Conservation (phyloP, 2,329 filamentous ascomycete genomes). For the Aspergillus spinulosporus region DNA sequence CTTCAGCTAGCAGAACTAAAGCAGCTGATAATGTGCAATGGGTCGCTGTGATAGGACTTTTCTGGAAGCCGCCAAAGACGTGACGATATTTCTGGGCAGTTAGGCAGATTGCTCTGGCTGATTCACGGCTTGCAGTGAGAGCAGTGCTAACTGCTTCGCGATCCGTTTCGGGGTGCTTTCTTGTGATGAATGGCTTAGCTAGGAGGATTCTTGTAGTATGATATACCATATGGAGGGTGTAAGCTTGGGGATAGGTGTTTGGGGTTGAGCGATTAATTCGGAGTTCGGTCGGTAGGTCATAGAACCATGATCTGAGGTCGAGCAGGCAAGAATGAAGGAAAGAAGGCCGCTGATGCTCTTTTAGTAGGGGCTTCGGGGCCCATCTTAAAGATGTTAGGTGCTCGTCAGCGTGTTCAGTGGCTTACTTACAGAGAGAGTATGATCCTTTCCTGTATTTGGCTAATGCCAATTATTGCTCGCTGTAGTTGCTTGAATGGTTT, state of each 20-base stretch:
- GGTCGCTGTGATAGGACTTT: conserved; percentile 38
- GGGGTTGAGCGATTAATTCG: not conserved
- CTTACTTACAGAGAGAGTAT: not conserved
- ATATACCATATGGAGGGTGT: not conserved
- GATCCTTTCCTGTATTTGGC: not conserved
- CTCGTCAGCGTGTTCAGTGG: not conserved
- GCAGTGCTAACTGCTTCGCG: not conserved
- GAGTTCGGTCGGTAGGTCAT: not conserved
- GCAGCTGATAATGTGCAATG: conserved; percentile 39
- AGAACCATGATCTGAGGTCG: not conserved
- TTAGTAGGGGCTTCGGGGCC: not conserved
- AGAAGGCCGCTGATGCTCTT: not conserved
- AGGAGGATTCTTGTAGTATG: not conserved
- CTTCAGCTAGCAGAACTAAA: conserved; percentile 19
- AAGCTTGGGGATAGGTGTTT: not conserved
- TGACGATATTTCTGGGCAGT: conserved; percentile 35
- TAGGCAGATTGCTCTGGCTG: conserved; percentile 23
- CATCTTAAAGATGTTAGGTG: not conserved
- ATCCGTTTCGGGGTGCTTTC: not conserved
- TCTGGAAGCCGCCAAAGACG: conserved; percentile 36
- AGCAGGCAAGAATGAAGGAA: not conserved
- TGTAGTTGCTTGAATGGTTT: not conserved
- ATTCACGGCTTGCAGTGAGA: not conserved
- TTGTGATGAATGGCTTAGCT: not conserved
- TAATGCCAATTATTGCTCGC: not conserved